Conservation (phyloP, 1,284 basidiomycete species). For the Chalciporus sp. region DNA sequence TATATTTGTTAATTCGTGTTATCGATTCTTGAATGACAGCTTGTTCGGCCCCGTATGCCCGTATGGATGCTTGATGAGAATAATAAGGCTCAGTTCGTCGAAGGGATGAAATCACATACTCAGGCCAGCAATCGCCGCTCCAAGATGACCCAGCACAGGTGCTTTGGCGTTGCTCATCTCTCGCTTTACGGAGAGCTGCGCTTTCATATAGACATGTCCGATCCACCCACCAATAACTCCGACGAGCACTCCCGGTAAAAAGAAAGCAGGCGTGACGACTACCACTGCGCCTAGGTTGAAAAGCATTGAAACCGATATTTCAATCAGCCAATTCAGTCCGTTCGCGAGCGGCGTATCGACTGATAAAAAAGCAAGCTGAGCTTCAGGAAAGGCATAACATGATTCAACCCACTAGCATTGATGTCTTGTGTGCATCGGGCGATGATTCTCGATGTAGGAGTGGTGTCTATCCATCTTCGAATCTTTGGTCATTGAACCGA, state of each 20-base stretch:
- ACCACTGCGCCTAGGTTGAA: constrained; percentile 46
- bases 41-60: constrained; percentile 28
- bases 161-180: constrained; percentile 48
- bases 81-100: too few species aligned
- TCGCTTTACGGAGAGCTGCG: constrained; percentile 48
- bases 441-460: constrained; percentile 54
- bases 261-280: constrained; percentile 44
- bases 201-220: constrained; percentile 42
- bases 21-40: constrained; percentile 49
- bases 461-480: constrained; percentile 50
- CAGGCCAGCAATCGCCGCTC: constrained; percentile 54
- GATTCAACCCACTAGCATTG: constrained; percentile 10
- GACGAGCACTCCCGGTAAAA: constrained; percentile 38
- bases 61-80: constrained; percentile 52
- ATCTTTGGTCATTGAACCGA: neutral
- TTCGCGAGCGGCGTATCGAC: constrained; percentile 30
- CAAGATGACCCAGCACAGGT: constrained; percentile 48
- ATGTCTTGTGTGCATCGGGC: constrained; percentile 22
- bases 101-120: constrained; percentile 35
- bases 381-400: neutral
- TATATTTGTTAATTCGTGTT: constrained; percentile 50
- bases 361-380: neutral
- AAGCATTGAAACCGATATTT: constrained; percentile 35
- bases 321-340: constrained; percentile 18
- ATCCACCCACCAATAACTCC: constrained; percentile 49